phyloP scores from a whole-genome alignment of 306 rosid species.

The Trifolium fragiferum region DNA sequence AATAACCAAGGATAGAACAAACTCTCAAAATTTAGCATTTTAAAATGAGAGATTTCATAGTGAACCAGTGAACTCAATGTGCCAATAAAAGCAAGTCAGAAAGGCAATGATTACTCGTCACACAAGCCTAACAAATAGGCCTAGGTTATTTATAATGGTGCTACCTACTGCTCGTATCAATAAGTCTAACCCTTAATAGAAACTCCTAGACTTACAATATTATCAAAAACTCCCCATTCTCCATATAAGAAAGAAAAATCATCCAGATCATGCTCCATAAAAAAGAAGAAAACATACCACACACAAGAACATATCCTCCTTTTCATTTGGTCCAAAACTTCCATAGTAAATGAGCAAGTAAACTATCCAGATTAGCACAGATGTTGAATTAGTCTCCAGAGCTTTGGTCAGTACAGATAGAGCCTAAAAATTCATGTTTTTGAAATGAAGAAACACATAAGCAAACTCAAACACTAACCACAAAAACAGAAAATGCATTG shows the following conservation, averaged over 20 bases:
- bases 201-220: conserved; percentile 24
- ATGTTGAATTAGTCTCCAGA: conserved; percentile 75
- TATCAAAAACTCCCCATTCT: conserved; percentile 28
- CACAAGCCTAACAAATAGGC: conserved; percentile 17
- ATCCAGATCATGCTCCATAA: conserved; percentile 37
- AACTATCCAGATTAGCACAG: conserved; percentile 71
- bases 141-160: conserved; percentile 26
- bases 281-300: conserved; percentile 71
- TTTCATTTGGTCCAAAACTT: conserved; percentile 62
- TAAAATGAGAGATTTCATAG: conserved; percentile 4
- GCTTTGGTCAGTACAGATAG: conserved; percentile 76
- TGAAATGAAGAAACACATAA: conserved; percentile 27
- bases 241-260: conserved; percentile 22
- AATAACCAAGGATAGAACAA: not conserved
- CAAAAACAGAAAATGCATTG: conserved; percentile 24
- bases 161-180: conserved; percentile 20
- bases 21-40: conserved; percentile 16
- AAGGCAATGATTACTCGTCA: conserved; percentile 16
- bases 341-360: conserved; percentile 81
- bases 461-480: conserved; percentile 29
- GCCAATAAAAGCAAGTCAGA: conserved; percentile 14
- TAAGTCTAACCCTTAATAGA: conserved; percentile 28
- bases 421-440: conserved; percentile 67
- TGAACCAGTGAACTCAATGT: not conserved
- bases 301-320: conserved; percentile 87